Base-by-base conservation (phyloP, 306 rosid species). In the Abrus pulchellus region DNA sequence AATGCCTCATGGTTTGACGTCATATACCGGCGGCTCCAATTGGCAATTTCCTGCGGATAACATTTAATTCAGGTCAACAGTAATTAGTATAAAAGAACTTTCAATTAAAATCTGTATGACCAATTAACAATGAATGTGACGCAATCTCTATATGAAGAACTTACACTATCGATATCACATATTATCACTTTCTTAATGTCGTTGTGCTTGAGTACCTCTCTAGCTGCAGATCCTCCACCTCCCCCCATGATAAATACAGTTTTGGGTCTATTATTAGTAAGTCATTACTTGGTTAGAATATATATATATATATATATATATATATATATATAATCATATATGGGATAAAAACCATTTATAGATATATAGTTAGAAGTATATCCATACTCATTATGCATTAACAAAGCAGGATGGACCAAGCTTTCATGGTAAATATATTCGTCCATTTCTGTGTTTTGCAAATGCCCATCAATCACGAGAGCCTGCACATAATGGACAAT, bases 141-240 rank as follows among this genome's bases (percentile, higher is more conserved):
- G 36, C 0, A 27, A 32, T 30, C 32, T 57, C 14, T 11, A 27
- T 27, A 48, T 36, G 9, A 59, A n/a, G 29, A 55, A 5, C 88
- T 78, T 88, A 80, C 89, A 90, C 33, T 82, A 5, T 74, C 69
- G 7, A 57, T 88, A 68, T 89, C 92, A 55, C 96, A 91, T 90
- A 87, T 86, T 61, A 83, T 61, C 33, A 91, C 93, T 83, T 86
- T 89, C 68, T 89, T 85, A 29, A 88, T 80, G 60, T 78, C 68
- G 75, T 57, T 86, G 68, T 91, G 89, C 47, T 86, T 88, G 5
- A 91, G 86, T 9, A 80, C 73, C 72, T 91, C 93, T 53, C 93
- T 89, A 5, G 97, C 93, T 50, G 92, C 88, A 34, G 93, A 89
- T 8, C 97, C 97, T 83, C 88, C 89, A 54, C 93, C 93, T 48